These are phyloP conservation scores for Coniochaeta sp. DNA, from an alignment of 2,329 filamentous ascomycete species.

Conservation along the genomic window DNA sequence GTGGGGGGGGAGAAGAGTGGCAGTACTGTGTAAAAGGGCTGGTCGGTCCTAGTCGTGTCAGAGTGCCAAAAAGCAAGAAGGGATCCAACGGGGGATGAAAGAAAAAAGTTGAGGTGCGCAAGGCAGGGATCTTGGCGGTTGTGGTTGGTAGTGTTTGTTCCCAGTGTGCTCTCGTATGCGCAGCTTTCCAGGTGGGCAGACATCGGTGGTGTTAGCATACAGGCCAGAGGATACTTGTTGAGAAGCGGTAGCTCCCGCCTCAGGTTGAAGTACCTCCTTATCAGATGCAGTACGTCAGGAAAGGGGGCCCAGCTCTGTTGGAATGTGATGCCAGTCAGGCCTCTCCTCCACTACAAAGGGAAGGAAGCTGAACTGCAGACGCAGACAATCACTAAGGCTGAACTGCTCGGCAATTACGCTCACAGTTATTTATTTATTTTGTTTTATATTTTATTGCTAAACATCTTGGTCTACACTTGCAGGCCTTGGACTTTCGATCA, in stretches of 20 bases:
- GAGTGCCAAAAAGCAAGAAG: neutral
- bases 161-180: neutral
- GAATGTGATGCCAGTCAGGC: neutral
- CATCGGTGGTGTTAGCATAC: neutral
- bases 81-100: neutral
- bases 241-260: neutral
- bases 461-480: neutral
- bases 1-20: too few relatives aligned
- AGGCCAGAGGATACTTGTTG: neutral
- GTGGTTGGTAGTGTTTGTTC: neutral
- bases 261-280: neutral
- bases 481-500: neutral
- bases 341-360: too few relatives aligned
- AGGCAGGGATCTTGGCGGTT: conserved; percentile 1
- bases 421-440: too few relatives aligned
- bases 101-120: neutral
- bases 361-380: too few relatives aligned
- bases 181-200: neutral
- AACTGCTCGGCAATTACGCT: too few relatives aligned
- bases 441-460: too few relatives aligned
- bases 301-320: neutral
- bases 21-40: too few relatives aligned
- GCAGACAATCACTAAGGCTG: too few relatives aligned
- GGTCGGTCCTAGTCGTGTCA: neutral
- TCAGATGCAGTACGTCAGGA: neutral